A percentile compares a stretch with the other conserved stretches of the same genome.
These are phyloP conservation scores for Pichia paraexigua DNA, from an alignment of 805 yeast genomes.

Conservation along the genomic window DNA sequence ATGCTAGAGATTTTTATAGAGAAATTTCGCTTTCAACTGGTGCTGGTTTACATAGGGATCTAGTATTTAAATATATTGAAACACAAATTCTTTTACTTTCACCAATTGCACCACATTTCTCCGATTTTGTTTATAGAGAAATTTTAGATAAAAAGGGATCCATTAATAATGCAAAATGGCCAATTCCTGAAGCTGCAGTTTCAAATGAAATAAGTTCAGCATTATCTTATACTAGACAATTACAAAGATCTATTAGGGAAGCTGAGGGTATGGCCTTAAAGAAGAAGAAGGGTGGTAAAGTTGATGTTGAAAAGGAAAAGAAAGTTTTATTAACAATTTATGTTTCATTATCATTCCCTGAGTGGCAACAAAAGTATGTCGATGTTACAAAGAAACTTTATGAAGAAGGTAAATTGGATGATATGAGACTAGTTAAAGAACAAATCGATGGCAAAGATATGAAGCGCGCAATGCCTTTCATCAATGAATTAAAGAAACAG, in stretches of 20 bases:
- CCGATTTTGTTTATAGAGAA: constrained; percentile 84
- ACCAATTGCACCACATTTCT: constrained; percentile 94
- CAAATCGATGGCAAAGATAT: constrained; percentile 73
- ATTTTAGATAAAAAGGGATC: constrained; percentile 57
- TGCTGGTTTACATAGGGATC: constrained; percentile 69
- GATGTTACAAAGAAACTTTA: constrained; percentile 70
- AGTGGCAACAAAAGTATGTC: constrained; percentile 54
- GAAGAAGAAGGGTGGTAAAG: constrained; percentile 79
- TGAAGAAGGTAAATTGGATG: constrained; percentile 54
- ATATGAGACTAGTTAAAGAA: constrained; percentile 54
- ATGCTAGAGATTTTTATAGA: constrained; percentile 93
- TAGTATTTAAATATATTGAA: constrained; percentile 76
- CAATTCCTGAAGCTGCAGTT: constrained; percentile 61
- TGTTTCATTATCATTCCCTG: constrained; percentile 73
- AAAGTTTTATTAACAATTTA: constrained; percentile 70
- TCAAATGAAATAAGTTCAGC: constrained; percentile 57
- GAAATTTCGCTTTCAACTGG: constrained; percentile 51
- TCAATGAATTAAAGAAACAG: constrained; percentile 77
- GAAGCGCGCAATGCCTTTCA: constrained; percentile 98
- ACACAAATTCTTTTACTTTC: constrained; percentile 76
- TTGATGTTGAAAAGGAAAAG: constrained; percentile 64
- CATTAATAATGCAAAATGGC: constrained; percentile 71
- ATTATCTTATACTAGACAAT: constrained; percentile 67
- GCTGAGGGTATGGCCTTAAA: constrained; percentile 81
- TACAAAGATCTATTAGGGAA: constrained; percentile 84